These are phyloP conservation scores for Diaporthe sp. DNA, from an alignment of 2,329 filamentous ascomycete species.

Conservation along the genomic window DNA sequence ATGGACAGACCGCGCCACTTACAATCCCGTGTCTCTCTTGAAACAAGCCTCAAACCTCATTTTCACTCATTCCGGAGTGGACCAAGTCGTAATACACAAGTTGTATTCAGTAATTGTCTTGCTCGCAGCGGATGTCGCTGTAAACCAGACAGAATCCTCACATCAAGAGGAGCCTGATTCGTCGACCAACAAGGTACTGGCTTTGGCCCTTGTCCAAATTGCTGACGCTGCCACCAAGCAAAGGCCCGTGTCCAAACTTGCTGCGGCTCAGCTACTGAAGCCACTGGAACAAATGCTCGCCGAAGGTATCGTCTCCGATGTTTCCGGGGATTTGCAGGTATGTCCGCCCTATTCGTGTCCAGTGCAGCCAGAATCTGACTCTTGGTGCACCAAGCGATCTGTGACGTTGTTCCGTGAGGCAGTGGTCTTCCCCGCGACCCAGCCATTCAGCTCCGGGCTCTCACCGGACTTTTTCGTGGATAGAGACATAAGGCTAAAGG, in stretches of 20 bases:
- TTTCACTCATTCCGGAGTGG: conserved; percentile 31
- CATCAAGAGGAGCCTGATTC: conserved; percentile 39
- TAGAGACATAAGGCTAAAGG: conserved; percentile 25
- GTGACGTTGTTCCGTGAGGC: conserved; percentile 29
- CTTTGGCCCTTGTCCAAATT: conserved; percentile 44
- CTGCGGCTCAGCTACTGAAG: conserved; percentile 44
- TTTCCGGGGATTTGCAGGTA: conserved; percentile 31
- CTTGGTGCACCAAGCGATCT: conserved; percentile 18
- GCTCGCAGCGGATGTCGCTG: conserved; percentile 43
- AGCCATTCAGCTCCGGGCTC: conserved; percentile 23
- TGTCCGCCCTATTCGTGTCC: conserved; percentile 9
- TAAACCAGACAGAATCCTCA: conserved; percentile 38
- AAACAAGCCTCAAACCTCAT: conserved; percentile 48
- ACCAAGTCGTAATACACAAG: conserved; percentile 43
- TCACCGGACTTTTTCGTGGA: conserved; percentile 30
- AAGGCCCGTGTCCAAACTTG: conserved; percentile 44
- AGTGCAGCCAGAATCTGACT: conserved; percentile 11
- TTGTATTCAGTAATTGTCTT: conserved; percentile 45
- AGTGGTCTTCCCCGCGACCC: background rate
- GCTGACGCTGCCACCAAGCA: conserved; percentile 42
- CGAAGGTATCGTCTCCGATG: background rate
- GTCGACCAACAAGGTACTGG: conserved; percentile 39
- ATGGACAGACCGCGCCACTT: conserved; percentile 50
- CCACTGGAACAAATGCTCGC: conserved; percentile 19
- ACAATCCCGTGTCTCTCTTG: conserved; percentile 52